Conservation (phyloP, 2,329 filamentous ascomycete species). For the Diplocarpon mali region DNA sequence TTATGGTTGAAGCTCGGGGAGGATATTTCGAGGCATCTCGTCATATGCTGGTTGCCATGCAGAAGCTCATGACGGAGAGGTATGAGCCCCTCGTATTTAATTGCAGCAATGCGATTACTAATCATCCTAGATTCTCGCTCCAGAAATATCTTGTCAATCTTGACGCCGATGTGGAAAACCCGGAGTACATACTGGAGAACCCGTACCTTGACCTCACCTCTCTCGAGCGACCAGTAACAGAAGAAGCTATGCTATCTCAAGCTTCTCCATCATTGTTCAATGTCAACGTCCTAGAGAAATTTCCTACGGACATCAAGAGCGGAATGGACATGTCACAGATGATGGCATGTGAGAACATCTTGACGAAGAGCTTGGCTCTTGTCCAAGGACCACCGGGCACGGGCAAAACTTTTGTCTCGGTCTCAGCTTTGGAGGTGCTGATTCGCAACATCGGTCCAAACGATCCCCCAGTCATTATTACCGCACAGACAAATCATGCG, state of each 20-base stretch:
- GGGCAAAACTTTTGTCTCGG: slow-evolving; percentile 74
- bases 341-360: slow-evolving; percentile 54
- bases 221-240: slow-evolving; percentile 20
- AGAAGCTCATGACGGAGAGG: slow-evolving; percentile 33
- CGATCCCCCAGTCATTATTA: slow-evolving; percentile 62
- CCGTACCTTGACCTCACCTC: slow-evolving; percentile 40
- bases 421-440: slow-evolving; percentile 56
- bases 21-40: slow-evolving; percentile 71
- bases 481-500: slow-evolving; percentile 85
- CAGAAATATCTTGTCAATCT: slow-evolving; percentile 48
- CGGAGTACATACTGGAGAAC: slow-evolving; percentile 39
- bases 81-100: slow-evolving; percentile 6
- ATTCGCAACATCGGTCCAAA: slow-evolving; percentile 43
- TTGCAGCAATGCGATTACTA: not conserved
- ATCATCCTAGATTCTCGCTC: slow-evolving; percentile 39
- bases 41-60: slow-evolving; percentile 62
- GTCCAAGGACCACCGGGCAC: slow-evolving; percentile 72
- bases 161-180: slow-evolving; percentile 35
- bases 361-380: slow-evolving; percentile 62
- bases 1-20: slow-evolving; percentile 67
- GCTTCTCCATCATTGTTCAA: slow-evolving; percentile 28
- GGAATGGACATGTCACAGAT: slow-evolving; percentile 62
- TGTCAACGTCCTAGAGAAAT: slow-evolving; percentile 42
- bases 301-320: slow-evolving; percentile 36
- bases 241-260: no score